Conservation (phyloP, 495 filamentous ascomycete genomes). For the Hypoxylon lenormandii region DNA sequence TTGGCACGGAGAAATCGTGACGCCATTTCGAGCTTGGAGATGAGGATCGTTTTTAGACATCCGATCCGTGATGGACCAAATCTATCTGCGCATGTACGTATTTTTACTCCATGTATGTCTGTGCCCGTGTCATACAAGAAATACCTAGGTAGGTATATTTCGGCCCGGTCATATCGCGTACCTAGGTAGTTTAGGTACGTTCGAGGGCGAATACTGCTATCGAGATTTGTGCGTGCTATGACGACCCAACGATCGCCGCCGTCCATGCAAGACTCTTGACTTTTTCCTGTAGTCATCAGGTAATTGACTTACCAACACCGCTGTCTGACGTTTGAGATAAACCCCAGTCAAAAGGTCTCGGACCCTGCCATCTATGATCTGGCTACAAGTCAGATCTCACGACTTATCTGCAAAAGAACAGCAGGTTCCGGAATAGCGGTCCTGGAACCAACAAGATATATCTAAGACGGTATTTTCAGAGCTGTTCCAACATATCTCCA, state of each 20-base stretch:
- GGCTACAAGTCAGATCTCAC: constrained; percentile 14
- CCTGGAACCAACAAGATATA: not conserved
- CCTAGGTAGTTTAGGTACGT: too few species aligned
- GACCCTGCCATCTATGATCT: not conserved
- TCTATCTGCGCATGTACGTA: too few species aligned
- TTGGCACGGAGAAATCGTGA: constrained; percentile 26
- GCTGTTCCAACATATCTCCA: not conserved
- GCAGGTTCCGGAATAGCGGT: constrained; percentile 7
- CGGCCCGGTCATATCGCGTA: too few species aligned
- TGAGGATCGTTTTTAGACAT: constrained; percentile 7
- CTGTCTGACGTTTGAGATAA: not conserved
- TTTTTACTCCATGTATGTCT: too few species aligned
- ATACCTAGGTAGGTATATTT: too few species aligned
- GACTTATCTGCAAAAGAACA: constrained; percentile 6
- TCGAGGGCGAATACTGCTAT: too few species aligned
- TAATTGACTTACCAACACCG: not conserved
- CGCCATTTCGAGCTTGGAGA: constrained; percentile 18
- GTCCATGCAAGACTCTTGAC: too few species aligned
- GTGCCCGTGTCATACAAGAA: too few species aligned
- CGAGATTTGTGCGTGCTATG: too few species aligned
- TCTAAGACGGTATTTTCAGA: not conserved
- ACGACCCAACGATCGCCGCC: too few species aligned
- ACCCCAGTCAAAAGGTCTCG: not conserved
- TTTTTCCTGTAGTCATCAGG: too few species aligned
- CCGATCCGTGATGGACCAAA: not conserved